Evolutionary conservation across 768 basidiomycete species (phyloP).

Genomic region (Tylopilus felleus): DNA sequence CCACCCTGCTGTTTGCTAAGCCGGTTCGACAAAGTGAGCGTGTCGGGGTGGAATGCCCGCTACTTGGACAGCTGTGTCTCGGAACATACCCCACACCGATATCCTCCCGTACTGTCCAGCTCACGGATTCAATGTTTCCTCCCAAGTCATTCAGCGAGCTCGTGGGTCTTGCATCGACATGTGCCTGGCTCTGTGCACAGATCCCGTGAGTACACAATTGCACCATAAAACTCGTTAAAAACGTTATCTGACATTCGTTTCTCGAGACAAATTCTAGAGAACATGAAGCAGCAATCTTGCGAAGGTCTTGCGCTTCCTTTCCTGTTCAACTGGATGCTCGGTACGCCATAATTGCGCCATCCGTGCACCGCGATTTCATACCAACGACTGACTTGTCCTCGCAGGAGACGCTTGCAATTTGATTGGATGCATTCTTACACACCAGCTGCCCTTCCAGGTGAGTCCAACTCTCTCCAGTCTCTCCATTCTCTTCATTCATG

Average conservation of each 20-base stretch:
- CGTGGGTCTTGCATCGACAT: constrained; percentile 69
- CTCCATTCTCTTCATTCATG: constrained; percentile 3
- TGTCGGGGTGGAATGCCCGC: background rate
- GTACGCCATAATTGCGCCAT: constrained; percentile 42
- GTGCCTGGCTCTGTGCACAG: constrained; percentile 83
- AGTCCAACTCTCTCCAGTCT: constrained; percentile 17
- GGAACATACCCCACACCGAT: constrained; percentile 13
- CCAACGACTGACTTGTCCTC: constrained; percentile 6
- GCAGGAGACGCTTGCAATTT: constrained; percentile 91
- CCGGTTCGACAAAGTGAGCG: background rate
- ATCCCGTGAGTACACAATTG: constrained; percentile 63
- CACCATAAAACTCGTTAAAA: background rate
- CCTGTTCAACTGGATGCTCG: constrained; percentile 88
- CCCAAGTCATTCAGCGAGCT: constrained; percentile 49
- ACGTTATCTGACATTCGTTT: constrained; percentile 7
- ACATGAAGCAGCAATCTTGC: constrained; percentile 68
- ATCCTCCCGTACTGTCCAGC: constrained; percentile 3
- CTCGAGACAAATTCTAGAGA: constrained; percentile 79
- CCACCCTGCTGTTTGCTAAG: background rate
- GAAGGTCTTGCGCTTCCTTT: constrained; percentile 93
- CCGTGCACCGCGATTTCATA: background rate
- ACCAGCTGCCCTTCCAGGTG: constrained; percentile 94
- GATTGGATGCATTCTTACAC: constrained; percentile 85
- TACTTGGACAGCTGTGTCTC: constrained; percentile 11
- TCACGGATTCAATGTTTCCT: constrained; percentile 14